Percentiles rank a stretch among this genome's conserved stretches.
Evolutionary conservation across 1,284 basidiomycete species (phyloP).

Genomic region (Agaricales sp.): DNA sequence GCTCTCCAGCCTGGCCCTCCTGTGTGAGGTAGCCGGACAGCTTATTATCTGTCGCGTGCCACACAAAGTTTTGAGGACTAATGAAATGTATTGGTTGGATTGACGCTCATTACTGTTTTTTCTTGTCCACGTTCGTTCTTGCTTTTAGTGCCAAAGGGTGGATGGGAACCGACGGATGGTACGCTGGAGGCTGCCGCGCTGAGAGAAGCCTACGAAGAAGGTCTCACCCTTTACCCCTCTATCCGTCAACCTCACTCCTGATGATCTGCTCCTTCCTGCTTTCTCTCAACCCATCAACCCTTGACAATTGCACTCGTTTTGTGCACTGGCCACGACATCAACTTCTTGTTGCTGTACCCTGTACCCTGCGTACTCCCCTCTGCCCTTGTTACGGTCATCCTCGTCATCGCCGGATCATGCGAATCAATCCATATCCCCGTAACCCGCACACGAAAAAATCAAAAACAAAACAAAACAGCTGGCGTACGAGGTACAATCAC

Average conservation of each 20-base stretch:
- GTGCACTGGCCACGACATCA: not conserved
- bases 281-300: slow-evolving; percentile 13
- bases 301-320: not conserved
- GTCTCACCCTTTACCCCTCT: slow-evolving; percentile 76
- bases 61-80: not conserved
- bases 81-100: slow-evolving; percentile 1
- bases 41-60: slow-evolving; percentile 6
- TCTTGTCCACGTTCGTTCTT: slow-evolving; percentile 10
- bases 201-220: slow-evolving; percentile 86
- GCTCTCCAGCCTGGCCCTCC: slow-evolving; percentile 10
- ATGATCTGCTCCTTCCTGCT: slow-evolving; percentile 29
- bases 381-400: slow-evolving; percentile 9
- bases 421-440: not conserved
- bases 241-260: slow-evolving; percentile 60
- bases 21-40: not conserved
- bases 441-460: not conserved
- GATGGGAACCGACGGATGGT: slow-evolving; percentile 73
- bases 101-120: slow-evolving; percentile 1
- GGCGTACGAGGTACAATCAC: slow-evolving; percentile 73
- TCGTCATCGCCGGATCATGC: slow-evolving; percentile 1
- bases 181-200: slow-evolving; percentile 74
- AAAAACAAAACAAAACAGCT: too few species aligned
- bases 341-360: not conserved
- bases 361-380: not conserved
- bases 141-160: slow-evolving; percentile 70